These are phyloP conservation scores for Aspergillus novoparasiticus DNA, from an alignment of 2,329 filamentous ascomycete genomes.

Conservation along the genomic window DNA sequence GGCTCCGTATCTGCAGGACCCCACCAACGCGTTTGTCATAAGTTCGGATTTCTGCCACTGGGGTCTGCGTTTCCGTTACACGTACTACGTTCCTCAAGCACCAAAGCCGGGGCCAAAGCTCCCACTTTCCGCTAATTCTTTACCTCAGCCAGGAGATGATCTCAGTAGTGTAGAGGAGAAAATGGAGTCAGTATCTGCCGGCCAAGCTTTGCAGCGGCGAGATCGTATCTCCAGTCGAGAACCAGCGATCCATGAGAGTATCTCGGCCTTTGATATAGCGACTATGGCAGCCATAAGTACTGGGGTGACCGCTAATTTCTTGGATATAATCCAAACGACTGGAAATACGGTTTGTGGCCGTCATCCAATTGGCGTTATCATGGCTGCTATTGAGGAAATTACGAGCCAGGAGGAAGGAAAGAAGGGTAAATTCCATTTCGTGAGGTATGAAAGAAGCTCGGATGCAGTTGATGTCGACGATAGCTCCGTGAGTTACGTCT, in stretches of 20 bases:
- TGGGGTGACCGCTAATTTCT: slow-evolving; percentile 71
- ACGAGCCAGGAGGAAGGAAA: slow-evolving; percentile 42
- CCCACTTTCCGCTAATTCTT: slow-evolving; percentile 44
- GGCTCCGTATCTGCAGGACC: slow-evolving; percentile 74
- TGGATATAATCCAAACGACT: slow-evolving; percentile 69
- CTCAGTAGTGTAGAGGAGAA: slow-evolving; percentile 28
- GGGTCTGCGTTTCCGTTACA: slow-evolving; percentile 83
- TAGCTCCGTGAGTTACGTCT: slow-evolving; percentile 93
- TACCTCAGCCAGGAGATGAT: slow-evolving; percentile 41
- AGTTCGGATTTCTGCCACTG: slow-evolving; percentile 98
- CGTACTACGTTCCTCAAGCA: slow-evolving; percentile 67
- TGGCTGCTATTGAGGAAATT: slow-evolving; percentile 80
- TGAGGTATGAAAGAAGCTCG: slow-evolving; percentile 84
- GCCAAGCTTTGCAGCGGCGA: slow-evolving; percentile 31
- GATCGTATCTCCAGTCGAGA: slow-evolving; percentile 36
- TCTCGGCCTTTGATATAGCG: slow-evolving; percentile 74
- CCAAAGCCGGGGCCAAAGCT: slow-evolving; percentile 39
- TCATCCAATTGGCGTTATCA: slow-evolving; percentile 89
- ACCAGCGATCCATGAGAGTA: slow-evolving; percentile 77
- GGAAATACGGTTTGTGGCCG: slow-evolving; percentile 92
- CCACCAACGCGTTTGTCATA: slow-evolving; percentile 76
- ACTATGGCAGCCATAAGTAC: slow-evolving; percentile 84
- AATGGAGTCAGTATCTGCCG: slow-evolving; percentile 32
- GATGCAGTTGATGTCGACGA: slow-evolving; percentile 68
- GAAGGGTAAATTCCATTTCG: slow-evolving; percentile 69